Base-by-base conservation (phyloP, 371 early-diverging fungal species). In the Mycotypha africana region DNA sequence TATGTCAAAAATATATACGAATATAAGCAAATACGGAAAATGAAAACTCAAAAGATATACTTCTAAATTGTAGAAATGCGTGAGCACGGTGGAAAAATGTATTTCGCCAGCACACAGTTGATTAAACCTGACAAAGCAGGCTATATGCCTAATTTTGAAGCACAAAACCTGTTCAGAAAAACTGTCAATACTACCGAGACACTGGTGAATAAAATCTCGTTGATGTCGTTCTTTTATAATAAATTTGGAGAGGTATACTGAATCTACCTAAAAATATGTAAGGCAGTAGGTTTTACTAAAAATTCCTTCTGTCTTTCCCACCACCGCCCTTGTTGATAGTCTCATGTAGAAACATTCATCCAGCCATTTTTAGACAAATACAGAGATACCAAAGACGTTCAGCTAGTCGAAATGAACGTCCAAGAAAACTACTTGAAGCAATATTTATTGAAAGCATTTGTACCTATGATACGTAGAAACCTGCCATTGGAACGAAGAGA, bases 61-160 rank as follows among this genome's bases (percentile, higher is more conserved):
- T 19, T 20, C 2, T 39, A 34, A 17, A 26, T 22, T 15, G 1
- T 50, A 78, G 83, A 84, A 54, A 65, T 84, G 65, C 67, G 80
- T 9, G 45, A 71, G 35, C 77, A 76, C 47, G 82, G 82, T n/a
- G 79, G 66, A 0, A 86, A 86, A 57, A 72, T 81, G 67, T 86
- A 80, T 65, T 73, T 67, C 42, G 87, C 87, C 8, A 66, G 72
- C 12, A 50, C 65, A 17, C 66, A 67, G 20, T 45, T 82, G 44
- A 63, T 63, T 9, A 62, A 74, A 16, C 58, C 68, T 0, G 66
- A 74, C 78, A 76, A 78, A 58, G 76, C 88, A 28, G 69, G 79
- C 0, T 74, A 75, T 45, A 81, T 91, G 70, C 86, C 88, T 11
- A 83, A 87, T 46, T 79, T 86, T 39, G 66, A 67, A 50, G 86